phyloP scores from a whole-genome alignment of 805 yeast species.

The Kuraishia floccosa region DNA sequence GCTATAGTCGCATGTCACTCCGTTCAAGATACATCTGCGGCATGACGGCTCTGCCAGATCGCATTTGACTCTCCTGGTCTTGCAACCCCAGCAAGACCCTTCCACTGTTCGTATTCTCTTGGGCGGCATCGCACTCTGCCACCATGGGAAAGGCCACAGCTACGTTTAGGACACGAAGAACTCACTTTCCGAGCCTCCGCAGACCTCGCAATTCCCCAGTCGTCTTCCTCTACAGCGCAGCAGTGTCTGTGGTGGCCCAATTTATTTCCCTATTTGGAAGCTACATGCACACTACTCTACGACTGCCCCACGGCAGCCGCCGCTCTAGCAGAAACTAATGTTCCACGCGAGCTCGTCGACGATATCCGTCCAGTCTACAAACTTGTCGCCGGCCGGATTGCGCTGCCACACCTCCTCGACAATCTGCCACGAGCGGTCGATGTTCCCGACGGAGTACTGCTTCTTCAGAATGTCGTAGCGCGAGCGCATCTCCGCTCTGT shows the following conservation, averaged over 20 bases:
- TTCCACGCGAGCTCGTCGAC: constrained; percentile 28
- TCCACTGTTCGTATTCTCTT: constrained; percentile 14
- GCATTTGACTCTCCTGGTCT: constrained; percentile 35
- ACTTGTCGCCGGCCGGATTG: constrained; percentile 14
- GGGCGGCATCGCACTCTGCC: too few species aligned
- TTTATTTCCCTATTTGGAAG: too few species aligned
- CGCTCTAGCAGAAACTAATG: constrained; percentile 15
- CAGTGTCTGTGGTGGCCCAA: too few species aligned
- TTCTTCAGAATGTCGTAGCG: constrained; percentile 14
- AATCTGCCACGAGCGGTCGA: constrained; percentile 22
- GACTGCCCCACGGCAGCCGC: too few species aligned
- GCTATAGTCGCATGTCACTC: constrained; percentile 29
- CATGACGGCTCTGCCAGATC: constrained; percentile 29
- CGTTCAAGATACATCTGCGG: constrained; percentile 25
- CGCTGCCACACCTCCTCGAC: constrained; percentile 25
- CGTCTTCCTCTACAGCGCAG: too few species aligned
- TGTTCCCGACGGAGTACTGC: constrained; percentile 21
- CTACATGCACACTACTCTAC: too few species aligned
- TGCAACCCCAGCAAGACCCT: constrained; percentile 33
- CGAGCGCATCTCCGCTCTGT: constrained; percentile 12
- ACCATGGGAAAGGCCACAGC: too few species aligned
- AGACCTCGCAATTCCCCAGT: too few species aligned
- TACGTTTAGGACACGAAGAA: too few species aligned
- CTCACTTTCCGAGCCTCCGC: constrained; percentile 1
- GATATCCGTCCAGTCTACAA: constrained; percentile 31